These are phyloP conservation scores for Colletotrichum sp. DNA, from an alignment of 2,329 filamentous ascomycete genomes.

Conservation along the genomic window DNA sequence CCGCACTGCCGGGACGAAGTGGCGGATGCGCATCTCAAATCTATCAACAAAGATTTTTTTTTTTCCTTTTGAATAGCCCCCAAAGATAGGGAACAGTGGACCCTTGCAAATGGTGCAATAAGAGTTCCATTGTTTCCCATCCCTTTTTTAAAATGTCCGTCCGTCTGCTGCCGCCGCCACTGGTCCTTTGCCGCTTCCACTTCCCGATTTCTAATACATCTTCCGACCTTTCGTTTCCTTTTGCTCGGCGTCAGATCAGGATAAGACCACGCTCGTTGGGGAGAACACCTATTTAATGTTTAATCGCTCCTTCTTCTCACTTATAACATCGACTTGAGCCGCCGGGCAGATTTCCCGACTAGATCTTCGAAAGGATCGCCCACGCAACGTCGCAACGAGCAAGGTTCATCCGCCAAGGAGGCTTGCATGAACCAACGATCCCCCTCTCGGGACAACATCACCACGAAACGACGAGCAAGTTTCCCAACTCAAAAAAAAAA, in stretches of 20 bases:
- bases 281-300: not conserved
- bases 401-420: not conserved
- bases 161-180: not conserved
- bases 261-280: not conserved
- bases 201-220: not conserved
- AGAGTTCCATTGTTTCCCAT: not conserved
- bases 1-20: not conserved
- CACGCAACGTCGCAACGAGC: not conserved
- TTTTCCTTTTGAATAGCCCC: not conserved
- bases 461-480: not conserved
- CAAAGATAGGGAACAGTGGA: constrained; percentile 6
- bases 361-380: not conserved
- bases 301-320: not conserved
- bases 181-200: not conserved
- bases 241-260: not conserved
- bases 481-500: not conserved
- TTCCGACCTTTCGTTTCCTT: not conserved
- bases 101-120: constrained; percentile 5
- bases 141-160: not conserved
- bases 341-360: not conserved
- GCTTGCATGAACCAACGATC: not conserved
- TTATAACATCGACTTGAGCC: not conserved
- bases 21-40: not conserved
- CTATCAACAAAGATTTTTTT: not conserved
- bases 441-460: not conserved